phyloP scores from a whole-genome alignment of 2,329 filamentous ascomycete species.

The Rutstroemia sp. region DNA sequence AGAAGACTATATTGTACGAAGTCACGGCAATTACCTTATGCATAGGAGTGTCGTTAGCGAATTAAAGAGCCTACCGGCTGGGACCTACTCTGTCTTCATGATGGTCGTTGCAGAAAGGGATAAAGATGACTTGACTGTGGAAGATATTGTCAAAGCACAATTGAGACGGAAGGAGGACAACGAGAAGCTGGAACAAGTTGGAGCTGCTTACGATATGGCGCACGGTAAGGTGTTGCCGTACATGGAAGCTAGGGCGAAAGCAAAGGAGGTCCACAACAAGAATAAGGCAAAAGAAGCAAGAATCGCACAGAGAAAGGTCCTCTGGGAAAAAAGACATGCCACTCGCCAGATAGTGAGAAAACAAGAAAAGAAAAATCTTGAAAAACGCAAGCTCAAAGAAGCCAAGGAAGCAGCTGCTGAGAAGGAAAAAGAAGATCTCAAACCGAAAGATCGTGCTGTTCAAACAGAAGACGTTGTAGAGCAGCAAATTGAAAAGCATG shows the following conservation, averaged over 20 bases:
- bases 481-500: conserved; percentile 11
- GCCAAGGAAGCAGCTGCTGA: conserved; percentile 35
- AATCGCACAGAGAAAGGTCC: conserved; percentile 38
- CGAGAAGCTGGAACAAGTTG: conserved; percentile 51
- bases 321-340: conserved; percentile 42
- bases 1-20: conserved; percentile 53
- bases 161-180: conserved; percentile 42
- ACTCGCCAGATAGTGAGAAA: conserved; percentile 33
- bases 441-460: conserved; percentile 23
- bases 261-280: conserved; percentile 25
- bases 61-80: conserved; percentile 46
- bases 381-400: conserved; percentile 32
- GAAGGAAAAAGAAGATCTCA: conserved; percentile 32
- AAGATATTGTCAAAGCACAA: conserved; percentile 49
- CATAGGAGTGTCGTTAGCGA: conserved; percentile 51
- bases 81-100: conserved; percentile 50
- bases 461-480: conserved; percentile 21
- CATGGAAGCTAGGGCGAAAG: conserved; percentile 42
- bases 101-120: conserved; percentile 46
- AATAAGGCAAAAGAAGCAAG: conserved; percentile 32
- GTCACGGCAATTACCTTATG: conserved; percentile 52
- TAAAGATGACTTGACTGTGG: conserved; percentile 37
- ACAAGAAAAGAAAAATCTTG: conserved; percentile 34
- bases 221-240: conserved; percentile 50
- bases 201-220: conserved; percentile 51